Conservation (phyloP, 2,329 filamentous ascomycete genomes). For the Curvularia spicifera region DNA sequence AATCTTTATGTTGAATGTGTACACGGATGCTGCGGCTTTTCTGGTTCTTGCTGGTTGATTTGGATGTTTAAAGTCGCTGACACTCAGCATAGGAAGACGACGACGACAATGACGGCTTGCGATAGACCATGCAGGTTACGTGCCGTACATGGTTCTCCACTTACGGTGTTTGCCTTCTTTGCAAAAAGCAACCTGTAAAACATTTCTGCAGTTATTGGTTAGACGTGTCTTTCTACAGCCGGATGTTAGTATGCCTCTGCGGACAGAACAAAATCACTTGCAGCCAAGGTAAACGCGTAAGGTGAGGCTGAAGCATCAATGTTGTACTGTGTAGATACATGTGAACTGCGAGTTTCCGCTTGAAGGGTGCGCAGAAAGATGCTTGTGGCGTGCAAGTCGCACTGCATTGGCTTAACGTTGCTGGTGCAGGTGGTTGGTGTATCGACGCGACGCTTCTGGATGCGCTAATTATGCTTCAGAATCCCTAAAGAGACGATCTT, state of each 20-base stretch:
- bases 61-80: not conserved
- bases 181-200: not conserved
- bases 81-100: not conserved
- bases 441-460: not conserved
- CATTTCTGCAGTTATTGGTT: not conserved
- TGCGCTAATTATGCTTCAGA: not conserved
- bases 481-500: not conserved
- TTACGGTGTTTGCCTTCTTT: conserved; percentile 6
- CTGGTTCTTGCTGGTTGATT: not conserved
- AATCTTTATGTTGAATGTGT: too few species aligned
- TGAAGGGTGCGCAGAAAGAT: not conserved
- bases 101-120: not conserved
- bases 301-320: not conserved
- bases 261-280: not conserved
- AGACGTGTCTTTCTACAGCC: not conserved
- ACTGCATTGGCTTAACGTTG: not conserved
- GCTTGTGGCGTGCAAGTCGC: not conserved
- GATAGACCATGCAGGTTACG: not conserved
- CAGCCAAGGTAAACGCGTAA: not conserved
- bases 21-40: not conserved
- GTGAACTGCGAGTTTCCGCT: not conserved
- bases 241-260: not conserved
- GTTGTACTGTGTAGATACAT: not conserved
- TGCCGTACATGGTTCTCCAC: not conserved
- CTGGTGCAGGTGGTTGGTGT: not conserved